Conservation (phyloP, 352 stramenopile species). For the Plasmopara muralis region DNA sequence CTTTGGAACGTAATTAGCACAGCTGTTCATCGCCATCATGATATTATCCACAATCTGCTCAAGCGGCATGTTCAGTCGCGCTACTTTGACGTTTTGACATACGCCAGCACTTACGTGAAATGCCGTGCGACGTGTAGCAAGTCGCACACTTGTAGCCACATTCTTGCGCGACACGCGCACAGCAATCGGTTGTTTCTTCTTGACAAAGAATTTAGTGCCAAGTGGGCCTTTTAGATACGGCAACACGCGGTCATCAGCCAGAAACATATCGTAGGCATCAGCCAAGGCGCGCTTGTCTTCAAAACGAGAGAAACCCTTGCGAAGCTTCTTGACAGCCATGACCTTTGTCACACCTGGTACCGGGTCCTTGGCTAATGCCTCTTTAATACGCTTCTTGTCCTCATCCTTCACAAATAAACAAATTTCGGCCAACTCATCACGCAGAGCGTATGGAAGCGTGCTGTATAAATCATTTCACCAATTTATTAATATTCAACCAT, state of each 20-base stretch:
- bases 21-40: slow-evolving; percentile 64
- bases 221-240: slow-evolving; percentile 64
- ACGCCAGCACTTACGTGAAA: slow-evolving; percentile 81
- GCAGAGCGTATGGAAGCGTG: slow-evolving; percentile 50
- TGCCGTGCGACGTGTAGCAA: slow-evolving; percentile 60
- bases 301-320: slow-evolving; percentile 73
- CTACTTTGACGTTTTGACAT: slow-evolving; percentile 87
- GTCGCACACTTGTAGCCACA: slow-evolving; percentile 37
- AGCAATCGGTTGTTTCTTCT: slow-evolving; percentile 76
- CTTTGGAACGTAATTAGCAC: slow-evolving; percentile 73
- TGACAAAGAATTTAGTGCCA: slow-evolving; percentile 64
- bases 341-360: slow-evolving; percentile 60
- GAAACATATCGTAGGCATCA: slow-evolving; percentile 68
- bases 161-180: slow-evolving; percentile 69
- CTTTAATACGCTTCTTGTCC: slow-evolving; percentile 82
- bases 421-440: slow-evolving; percentile 51
- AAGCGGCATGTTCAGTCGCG: slow-evolving; percentile 46
- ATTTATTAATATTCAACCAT: background rate
- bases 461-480: slow-evolving; percentile 18
- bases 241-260: slow-evolving; percentile 72
- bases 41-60: slow-evolving; percentile 76
- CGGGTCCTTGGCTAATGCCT: slow-evolving; percentile 46
- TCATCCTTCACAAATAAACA: slow-evolving; percentile 80
- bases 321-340: slow-evolving; percentile 78
- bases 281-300: slow-evolving; percentile 67